Percentiles rank a stretch among this genome's conserved stretches.
These are phyloP conservation scores for Didymosphaeria variabile DNA, from an alignment of 2,329 filamentous ascomycete genomes.

Conservation along the genomic window DNA sequence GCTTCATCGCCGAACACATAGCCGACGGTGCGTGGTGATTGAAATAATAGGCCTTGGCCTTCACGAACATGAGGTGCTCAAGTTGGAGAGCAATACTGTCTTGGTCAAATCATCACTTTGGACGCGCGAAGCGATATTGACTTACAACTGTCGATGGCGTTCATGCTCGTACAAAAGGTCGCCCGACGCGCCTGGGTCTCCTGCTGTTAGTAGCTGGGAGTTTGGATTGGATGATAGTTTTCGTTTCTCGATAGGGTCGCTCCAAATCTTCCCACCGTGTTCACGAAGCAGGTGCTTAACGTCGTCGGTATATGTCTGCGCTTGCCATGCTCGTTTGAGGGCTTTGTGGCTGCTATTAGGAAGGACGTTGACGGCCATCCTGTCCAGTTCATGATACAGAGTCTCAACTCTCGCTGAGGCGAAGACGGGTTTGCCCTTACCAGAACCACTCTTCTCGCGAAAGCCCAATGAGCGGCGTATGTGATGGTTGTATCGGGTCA, in stretches of 20 bases:
- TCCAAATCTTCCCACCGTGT: slow-evolving; percentile 14
- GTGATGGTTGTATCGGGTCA: background rate
- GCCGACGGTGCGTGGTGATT: slow-evolving; percentile 7
- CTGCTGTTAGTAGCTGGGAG: slow-evolving; percentile 8
- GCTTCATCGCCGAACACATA: background rate
- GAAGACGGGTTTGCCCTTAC: slow-evolving; percentile 5
- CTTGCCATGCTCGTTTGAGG: slow-evolving; percentile 5
- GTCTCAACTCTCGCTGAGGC: background rate
- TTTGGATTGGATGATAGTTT: background rate
- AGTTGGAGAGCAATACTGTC: slow-evolving; percentile 19
- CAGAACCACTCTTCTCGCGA: background rate
- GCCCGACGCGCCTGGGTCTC: background rate
- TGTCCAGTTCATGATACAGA: slow-evolving; percentile 12
- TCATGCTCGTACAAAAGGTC: slow-evolving; percentile 14
- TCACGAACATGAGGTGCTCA: slow-evolving; percentile 20
- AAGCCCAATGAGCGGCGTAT: slow-evolving; percentile 14
- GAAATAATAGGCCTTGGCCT: slow-evolving; percentile 7
- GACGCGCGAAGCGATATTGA: background rate
- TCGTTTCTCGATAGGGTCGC: slow-evolving; percentile 13
- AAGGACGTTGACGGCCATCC: background rate
- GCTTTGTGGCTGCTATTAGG: background rate
- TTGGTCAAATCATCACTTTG: background rate
- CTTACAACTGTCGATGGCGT: slow-evolving; percentile 9
- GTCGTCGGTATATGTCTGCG: background rate
- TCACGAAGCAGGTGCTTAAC: background rate